A percentile compares a stretch with the other conserved stretches of the same genome.
phyloP scores from a whole-genome alignment of 495 filamentous ascomycete genomes.

The Tuber indicum region DNA sequence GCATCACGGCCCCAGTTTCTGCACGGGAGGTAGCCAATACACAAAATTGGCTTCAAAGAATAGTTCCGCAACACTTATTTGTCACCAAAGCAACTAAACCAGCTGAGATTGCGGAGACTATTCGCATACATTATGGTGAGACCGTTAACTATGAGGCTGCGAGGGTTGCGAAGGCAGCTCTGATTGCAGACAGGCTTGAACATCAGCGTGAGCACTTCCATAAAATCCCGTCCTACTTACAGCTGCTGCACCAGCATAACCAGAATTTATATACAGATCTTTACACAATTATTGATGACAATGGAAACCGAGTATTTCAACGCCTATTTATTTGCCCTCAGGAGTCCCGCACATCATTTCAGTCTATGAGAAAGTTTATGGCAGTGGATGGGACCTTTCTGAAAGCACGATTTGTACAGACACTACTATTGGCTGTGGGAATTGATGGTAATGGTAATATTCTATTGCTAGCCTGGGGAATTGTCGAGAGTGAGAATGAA shows the following conservation, averaged over 20 bases:
- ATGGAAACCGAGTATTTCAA: neutral
- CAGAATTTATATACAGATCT: neutral
- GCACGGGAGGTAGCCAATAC: slow-evolving; percentile 28
- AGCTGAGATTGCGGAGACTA: slow-evolving; percentile 22
- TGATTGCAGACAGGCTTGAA: neutral
- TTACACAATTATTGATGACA: neutral
- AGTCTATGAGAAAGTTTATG: neutral
- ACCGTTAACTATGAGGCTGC: slow-evolving; percentile 26
- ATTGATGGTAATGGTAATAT: slow-evolving; percentile 23
- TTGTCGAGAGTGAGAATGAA: slow-evolving; percentile 24
- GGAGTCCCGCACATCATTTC: neutral
- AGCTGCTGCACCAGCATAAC: slow-evolving; percentile 7
- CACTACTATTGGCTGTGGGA: slow-evolving; percentile 11
- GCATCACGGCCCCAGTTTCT: slow-evolving; percentile 8
- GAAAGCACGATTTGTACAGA: slow-evolving; percentile 15
- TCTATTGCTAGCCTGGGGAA: slow-evolving; percentile 12
- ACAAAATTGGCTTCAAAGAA: slow-evolving; percentile 24
- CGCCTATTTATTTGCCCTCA: neutral
- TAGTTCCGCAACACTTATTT: slow-evolving; percentile 21
- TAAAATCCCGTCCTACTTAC: slow-evolving; percentile 16
- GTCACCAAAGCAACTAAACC: slow-evolving; percentile 28
- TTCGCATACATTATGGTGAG: slow-evolving; percentile 22
- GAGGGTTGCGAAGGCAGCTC: slow-evolving; percentile 12
- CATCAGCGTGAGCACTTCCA: slow-evolving; percentile 1
- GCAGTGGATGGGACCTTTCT: slow-evolving; percentile 17